A percentile compares a stretch with the other conserved stretches of the same genome.
Evolutionary conservation across 805 yeast species (phyloP).

Genomic region (Torulaspora delbrueckii): DNA sequence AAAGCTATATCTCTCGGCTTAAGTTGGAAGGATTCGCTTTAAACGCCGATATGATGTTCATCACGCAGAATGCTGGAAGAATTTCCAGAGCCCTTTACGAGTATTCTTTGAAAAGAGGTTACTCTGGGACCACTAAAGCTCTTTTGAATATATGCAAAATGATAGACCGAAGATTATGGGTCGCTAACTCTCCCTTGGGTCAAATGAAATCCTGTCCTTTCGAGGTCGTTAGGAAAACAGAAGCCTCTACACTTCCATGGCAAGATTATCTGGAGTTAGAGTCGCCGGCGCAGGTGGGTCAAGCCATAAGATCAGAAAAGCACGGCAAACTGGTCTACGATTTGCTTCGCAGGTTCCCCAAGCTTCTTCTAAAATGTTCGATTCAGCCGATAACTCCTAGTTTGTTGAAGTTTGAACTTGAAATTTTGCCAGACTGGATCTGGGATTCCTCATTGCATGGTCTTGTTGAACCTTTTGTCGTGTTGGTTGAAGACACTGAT

Average conservation of each 20-base stretch:
- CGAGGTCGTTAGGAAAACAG: constrained; percentile 69
- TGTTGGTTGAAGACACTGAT: constrained; percentile 77
- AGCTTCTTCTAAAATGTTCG: constrained; percentile 50
- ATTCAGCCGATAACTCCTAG: constrained; percentile 76
- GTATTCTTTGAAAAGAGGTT: constrained; percentile 60
- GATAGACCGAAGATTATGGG: constrained; percentile 81
- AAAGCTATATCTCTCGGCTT: constrained; percentile 77
- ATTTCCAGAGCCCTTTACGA: constrained; percentile 81
- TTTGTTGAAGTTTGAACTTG: constrained; percentile 60
- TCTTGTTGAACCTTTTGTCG: constrained; percentile 55
- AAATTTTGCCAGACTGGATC: constrained; percentile 64
- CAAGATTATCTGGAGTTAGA: constrained; percentile 58
- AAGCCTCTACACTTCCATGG: constrained; percentile 82
- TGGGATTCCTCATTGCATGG: constrained; percentile 73
- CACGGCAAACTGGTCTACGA: constrained; percentile 57
- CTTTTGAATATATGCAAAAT: constrained; percentile 67
- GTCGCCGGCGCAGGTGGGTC: constrained; percentile 72
- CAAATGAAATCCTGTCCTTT: constrained; percentile 71
- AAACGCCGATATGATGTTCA: constrained; percentile 87
- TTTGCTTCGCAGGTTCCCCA: constrained; percentile 68
- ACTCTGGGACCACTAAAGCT: constrained; percentile 60
- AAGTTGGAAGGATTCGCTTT: constrained; percentile 83
- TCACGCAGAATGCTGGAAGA: constrained; percentile 91
- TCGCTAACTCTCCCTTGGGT: constrained; percentile 76
- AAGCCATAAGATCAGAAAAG: constrained; percentile 68